Evolutionary conservation across 441 rosid species (phyloP), one percentile per base, ranked within the genome.

Genomic region (Raphanus hybrid): DNA sequence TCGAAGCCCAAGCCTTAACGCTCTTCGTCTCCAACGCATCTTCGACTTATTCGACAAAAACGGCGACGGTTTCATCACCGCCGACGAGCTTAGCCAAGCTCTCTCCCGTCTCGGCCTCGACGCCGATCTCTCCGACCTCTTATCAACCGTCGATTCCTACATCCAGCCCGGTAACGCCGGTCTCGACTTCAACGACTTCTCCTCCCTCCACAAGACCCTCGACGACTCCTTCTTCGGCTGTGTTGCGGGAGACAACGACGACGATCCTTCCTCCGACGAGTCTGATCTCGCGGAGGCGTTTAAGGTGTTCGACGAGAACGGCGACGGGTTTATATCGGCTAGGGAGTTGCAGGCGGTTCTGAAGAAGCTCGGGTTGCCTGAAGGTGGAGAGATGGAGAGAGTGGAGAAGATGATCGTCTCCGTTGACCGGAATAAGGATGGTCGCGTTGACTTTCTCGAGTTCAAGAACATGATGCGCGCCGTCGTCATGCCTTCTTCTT

Each of bases 221-320:
- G 90, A 88, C 74, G 82, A 86, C 3, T 66, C 82, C 6, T 86
- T 87, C 69, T 88, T 86, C 32, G 86, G 91, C 23, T 86, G 91
- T 6, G 52, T 83, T 16, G 48, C 75, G 0, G 5, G 64, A 6
- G 68, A 67, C 3, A 6, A 86, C 73, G 78, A 81, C 1, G 90
- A 92, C 0, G 79, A 91, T 0, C n/a, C 20, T 77, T 84, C 60
- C 82, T 84, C 60, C 0, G 11, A 77, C 52, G 98, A 94, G 34
- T 70, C 87, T 1, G 99, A 94, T 66, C 82, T 94, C 54, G 59
- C 85, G 7, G 97, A 91, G 83, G 96, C 98, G 43, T 94, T 94
- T 75, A 94, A 91, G 85, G 98, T 94, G 67, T 94, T 94, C 63
- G 98, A 94, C n/a, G 97, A 86, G 81, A 91, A 92, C 23, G 96